Evolutionary conservation across 495 filamentous ascomycete genomes (phyloP).

Genomic region (Talaromyces liani): DNA sequence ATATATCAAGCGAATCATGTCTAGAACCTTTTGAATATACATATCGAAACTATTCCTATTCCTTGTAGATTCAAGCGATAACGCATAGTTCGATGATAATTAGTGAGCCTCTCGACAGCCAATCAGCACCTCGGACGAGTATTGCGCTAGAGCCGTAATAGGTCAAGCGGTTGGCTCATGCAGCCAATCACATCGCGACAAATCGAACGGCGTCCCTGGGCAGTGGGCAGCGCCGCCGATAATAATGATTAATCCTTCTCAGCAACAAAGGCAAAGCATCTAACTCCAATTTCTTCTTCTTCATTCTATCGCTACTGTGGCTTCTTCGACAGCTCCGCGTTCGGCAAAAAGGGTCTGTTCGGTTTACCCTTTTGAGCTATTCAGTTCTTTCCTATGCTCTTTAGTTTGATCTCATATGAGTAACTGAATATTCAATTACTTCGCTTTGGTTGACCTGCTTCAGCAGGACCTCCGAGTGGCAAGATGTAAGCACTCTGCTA

Average conservation of each 20-base stretch:
- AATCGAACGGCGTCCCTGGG: neutral
- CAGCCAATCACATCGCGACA: neutral
- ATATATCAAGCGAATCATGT: neutral
- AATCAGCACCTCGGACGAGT: neutral
- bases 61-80: neutral
- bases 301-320: constrained; percentile 32
- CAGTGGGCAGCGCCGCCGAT: neutral
- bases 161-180: neutral
- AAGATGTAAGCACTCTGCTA: constrained; percentile 9
- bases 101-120: neutral
- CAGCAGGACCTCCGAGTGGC: constrained; percentile 8
- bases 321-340: constrained; percentile 26
- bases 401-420: constrained; percentile 22
- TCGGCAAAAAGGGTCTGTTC: neutral
- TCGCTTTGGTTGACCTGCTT: constrained; percentile 4
- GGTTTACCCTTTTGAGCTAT: neutral
- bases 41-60: neutral
- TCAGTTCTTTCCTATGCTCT: constrained; percentile 1
- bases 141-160: neutral
- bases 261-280: neutral
- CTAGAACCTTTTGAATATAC: neutral
- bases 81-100: neutral
- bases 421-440: constrained; percentile 11
- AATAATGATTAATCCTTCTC: neutral
- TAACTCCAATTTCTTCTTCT: constrained; percentile 1